Evolutionary conservation across 305 asterid genomes (phyloP), one percentile per base, ranked within the genome.

Genomic region (Fraxinus ornus): DNA sequence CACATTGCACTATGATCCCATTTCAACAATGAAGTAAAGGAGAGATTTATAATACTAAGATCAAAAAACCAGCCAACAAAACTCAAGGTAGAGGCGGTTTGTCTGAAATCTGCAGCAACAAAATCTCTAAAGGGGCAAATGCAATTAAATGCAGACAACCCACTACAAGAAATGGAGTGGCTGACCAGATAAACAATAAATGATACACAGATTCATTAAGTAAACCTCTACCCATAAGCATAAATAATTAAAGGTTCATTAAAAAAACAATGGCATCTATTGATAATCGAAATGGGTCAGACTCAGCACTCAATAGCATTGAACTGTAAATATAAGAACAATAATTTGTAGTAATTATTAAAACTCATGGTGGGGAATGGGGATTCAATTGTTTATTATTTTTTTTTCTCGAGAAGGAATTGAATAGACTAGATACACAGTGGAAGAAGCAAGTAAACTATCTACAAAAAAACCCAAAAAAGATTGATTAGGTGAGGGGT

Each of bases 331-430:
- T 47, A 41, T 24, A 49, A 49, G 62, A 49, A 49, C 62, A 49
- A 49, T 49, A 44, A 17, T 55, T 62, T 30, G 21, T 15, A 26
- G 76, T 75, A 76, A 80, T 84, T 76, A 84, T 84, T 66, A 66
- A 12, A 70, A 64, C 80, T 49, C 84, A 80, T 84, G 81, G 77
- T 83, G 84, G 75, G 76, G 78, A 47, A 8, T 28, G 41, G 19
- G 62, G 30, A 22, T 4, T 17, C 26, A 1, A 15, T 44, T 68
- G n/a, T 26, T 68, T 26, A 68, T 68, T 26, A 26, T 26, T 68
- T 26, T 4, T 68, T 26, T 68, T 21, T 62, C 5, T 22, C 15
- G 32, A 62, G 15, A 62, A 22, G 71, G 30, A 62, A 19, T 62
- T 6, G 8, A 60, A 57, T 57, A 57, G 28, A n/a, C 24, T 62